These are phyloP conservation scores for Priceomyces fermenticarens DNA, from an alignment of 805 yeast genomes.

Conservation along the genomic window DNA sequence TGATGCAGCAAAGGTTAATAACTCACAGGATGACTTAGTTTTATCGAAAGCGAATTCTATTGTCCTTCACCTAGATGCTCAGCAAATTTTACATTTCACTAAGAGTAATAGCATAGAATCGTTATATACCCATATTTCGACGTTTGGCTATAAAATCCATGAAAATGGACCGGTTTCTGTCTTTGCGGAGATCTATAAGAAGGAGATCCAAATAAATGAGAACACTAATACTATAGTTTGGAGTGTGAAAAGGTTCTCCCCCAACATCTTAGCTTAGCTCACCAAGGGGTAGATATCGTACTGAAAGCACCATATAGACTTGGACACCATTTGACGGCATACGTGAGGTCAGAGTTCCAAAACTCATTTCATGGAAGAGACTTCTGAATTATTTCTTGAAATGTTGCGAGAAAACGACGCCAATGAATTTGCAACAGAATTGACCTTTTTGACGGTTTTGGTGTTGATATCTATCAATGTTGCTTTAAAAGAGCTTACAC, in stretches of 20 bases:
- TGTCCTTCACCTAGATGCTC: constrained; percentile 10
- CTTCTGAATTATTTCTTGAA: constrained; percentile 1
- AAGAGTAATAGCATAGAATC: constrained; percentile 11
- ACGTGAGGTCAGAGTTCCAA: too few species aligned
- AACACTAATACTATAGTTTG: constrained; percentile 5
- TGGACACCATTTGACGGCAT: too few species aligned
- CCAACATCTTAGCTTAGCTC: neutral
- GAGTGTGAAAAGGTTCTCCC: constrained; percentile 6
- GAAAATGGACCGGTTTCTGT: neutral
- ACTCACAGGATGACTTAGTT: neutral
- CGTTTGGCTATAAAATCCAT: constrained; percentile 2
- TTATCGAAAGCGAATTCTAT: constrained; percentile 12
- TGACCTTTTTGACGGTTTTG: constrained; percentile 4
- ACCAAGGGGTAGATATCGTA: too few species aligned
- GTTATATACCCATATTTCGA: constrained; percentile 9
- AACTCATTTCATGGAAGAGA: neutral
- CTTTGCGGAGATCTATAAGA: constrained; percentile 8
- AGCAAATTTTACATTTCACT: constrained; percentile 12
- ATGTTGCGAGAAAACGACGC: constrained; percentile 4
- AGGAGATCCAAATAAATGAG: constrained; percentile 2
- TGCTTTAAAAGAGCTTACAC: constrained; percentile 30
- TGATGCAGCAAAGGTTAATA: constrained; percentile 6
- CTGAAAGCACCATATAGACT: too few species aligned
- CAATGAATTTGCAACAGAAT: constrained; percentile 6
- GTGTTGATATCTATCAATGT: constrained; percentile 11